Evolutionary conservation across 306 rosid species (phyloP).

Genomic region (Canavalia gladiata): DNA sequence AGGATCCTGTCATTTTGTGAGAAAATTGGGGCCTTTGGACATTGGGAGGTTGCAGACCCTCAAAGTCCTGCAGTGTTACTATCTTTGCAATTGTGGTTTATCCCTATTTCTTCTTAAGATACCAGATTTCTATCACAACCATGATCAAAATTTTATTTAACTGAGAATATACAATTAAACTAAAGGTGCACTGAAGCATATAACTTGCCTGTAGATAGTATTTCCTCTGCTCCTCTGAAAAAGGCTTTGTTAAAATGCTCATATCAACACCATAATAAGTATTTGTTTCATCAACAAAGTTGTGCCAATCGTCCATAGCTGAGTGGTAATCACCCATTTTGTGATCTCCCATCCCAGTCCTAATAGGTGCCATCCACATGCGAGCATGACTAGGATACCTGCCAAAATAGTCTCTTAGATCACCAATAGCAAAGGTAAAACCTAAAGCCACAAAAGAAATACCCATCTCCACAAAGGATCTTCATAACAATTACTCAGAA

Average conservation of each 20-base stretch:
- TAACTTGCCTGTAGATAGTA: constrained; percentile 90
- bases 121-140: neutral
- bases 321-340: constrained; percentile 71
- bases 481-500: constrained; percentile 11
- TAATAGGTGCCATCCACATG: constrained; percentile 97
- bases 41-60: too few relatives aligned
- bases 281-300: constrained; percentile 76
- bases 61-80: too few relatives aligned
- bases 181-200: constrained; percentile 10
- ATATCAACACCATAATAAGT: constrained; percentile 89
- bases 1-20: too few relatives aligned
- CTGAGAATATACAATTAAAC: neutral
- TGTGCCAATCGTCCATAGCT: constrained; percentile 84
- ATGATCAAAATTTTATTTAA: neutral
- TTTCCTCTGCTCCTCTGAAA: constrained; percentile 91
- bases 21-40: too few relatives aligned
- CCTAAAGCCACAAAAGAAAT: constrained; percentile 29
- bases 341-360: constrained; percentile 78
- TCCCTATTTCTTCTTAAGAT: too few relatives aligned
- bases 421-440: constrained; percentile 40
- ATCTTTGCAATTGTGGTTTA: too few relatives aligned
- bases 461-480: constrained; percentile 2
- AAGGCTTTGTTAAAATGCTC: constrained; percentile 81
- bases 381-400: constrained; percentile 99
- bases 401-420: constrained; percentile 45